Evolutionary conservation across 2,329 filamentous ascomycete species (phyloP).

Genomic region (Endocalyx cinctus): DNA sequence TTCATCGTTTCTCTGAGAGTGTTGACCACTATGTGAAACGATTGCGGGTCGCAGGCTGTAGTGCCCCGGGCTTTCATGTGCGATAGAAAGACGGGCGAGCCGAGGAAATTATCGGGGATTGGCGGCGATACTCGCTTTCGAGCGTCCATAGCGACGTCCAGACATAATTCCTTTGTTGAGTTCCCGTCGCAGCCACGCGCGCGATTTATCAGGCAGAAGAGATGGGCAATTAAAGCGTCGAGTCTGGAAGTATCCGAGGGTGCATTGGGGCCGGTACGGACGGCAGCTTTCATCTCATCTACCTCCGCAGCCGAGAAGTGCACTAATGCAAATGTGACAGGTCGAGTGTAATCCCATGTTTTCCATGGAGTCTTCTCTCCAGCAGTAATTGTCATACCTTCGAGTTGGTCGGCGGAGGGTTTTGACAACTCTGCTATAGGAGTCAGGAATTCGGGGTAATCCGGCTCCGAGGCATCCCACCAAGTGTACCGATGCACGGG

Average conservation of each 20-base stretch:
- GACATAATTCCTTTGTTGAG: slow-evolving; percentile 28
- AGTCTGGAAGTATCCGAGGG: slow-evolving; percentile 30
- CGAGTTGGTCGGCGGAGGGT: slow-evolving; percentile 18
- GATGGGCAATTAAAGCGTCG: slow-evolving; percentile 41
- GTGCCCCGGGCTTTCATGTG: slow-evolving; percentile 25
- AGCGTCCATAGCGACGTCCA: slow-evolving; percentile 37
- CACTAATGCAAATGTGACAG: slow-evolving; percentile 30
- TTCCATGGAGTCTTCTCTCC: slow-evolving; percentile 34
- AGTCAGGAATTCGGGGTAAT: no score
- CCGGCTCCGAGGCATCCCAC: slow-evolving; percentile 30
- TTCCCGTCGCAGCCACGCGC: slow-evolving; percentile 27
- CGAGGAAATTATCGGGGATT: slow-evolving; percentile 35
- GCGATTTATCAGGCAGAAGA: slow-evolving; percentile 40
- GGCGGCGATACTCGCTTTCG: slow-evolving; percentile 34
- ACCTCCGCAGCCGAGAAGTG: slow-evolving; percentile 34
- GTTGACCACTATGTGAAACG: no score
- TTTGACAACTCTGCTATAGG: slow-evolving; percentile 22
- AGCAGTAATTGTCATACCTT: slow-evolving; percentile 17
- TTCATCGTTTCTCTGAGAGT: slow-evolving; percentile 27
- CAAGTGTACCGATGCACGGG: slow-evolving; percentile 44
- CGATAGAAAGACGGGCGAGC: slow-evolving; percentile 38
- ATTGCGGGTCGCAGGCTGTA: slow-evolving; percentile 5
- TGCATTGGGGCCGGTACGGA: slow-evolving; percentile 5
- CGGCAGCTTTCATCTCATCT: slow-evolving; percentile 27
- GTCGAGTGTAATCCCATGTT: slow-evolving; percentile 33